phyloP scores from a whole-genome alignment of 768 basidiomycete genomes.

The Mycena belliarum region DNA sequence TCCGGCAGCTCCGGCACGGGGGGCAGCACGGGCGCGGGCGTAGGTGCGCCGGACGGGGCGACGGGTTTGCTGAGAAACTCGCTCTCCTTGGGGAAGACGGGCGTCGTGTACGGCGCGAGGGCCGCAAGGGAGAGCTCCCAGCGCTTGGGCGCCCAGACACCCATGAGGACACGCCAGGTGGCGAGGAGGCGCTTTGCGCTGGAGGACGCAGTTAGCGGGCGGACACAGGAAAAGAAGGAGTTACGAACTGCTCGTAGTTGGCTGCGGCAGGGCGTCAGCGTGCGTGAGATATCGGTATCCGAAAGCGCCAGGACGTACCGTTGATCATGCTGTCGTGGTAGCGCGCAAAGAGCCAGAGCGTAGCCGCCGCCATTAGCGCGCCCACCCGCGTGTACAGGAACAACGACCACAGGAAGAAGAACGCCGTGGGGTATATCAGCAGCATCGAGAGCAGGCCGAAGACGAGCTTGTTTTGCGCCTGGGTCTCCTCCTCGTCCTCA shows the following conservation, averaged over 20 bases:
- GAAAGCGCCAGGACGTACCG: slow-evolving; percentile 43
- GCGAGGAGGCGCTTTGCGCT: slow-evolving; percentile 87
- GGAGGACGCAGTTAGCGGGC: slow-evolving; percentile 12
- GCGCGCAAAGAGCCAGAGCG: slow-evolving; percentile 75
- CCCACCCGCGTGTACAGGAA: slow-evolving; percentile 77
- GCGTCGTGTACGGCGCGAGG: slow-evolving; percentile 71
- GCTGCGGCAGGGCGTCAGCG: slow-evolving; percentile 39
- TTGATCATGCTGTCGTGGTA: slow-evolving; percentile 90
- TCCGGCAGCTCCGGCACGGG: slow-evolving; percentile 29
- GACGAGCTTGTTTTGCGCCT: slow-evolving; percentile 96
- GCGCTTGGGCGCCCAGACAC: slow-evolving; percentile 85
- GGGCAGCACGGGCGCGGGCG: slow-evolving; percentile 2
- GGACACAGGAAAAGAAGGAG: background rate
- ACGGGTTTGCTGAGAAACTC: slow-evolving; percentile 67
- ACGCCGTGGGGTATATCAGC: slow-evolving; percentile 78
- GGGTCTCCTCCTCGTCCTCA: slow-evolving; percentile 89
- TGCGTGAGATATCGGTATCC: too few relatives aligned
- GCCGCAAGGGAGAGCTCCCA: slow-evolving; percentile 82
- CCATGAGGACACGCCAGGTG: slow-evolving; percentile 96
- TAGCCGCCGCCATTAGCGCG: slow-evolving; percentile 64
- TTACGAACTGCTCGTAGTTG: slow-evolving; percentile 74
- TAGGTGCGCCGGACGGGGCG: slow-evolving; percentile 20
- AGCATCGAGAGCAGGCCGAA: slow-evolving; percentile 78
- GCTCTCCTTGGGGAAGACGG: slow-evolving; percentile 63
- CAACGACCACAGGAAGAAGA: slow-evolving; percentile 84